Percentiles rank a stretch among this genome's conserved stretches.
These are phyloP conservation scores for Amanita rimosa DNA, from an alignment of 768 basidiomycete species.

Conservation along the genomic window DNA sequence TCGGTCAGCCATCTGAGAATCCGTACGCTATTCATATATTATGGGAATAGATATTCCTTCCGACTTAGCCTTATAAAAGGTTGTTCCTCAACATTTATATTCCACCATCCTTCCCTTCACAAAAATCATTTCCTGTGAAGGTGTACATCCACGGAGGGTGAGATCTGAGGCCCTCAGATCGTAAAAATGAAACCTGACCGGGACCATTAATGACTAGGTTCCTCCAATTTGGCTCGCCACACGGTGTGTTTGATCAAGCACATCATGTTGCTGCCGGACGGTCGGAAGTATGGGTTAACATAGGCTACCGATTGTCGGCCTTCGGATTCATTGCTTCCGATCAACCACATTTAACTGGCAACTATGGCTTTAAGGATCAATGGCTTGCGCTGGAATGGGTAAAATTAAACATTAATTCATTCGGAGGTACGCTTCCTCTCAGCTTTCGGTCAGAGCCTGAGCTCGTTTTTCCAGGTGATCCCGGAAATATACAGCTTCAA, in stretches of 20 bases:
- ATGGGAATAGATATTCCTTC: background rate
- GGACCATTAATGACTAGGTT: constrained; percentile 38
- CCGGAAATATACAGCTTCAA: constrained; percentile 45
- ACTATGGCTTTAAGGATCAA: constrained; percentile 80
- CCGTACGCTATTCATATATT: constrained; percentile 35
- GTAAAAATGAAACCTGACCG: background rate
- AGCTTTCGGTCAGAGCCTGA: background rate
- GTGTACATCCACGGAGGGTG: constrained; percentile 76
- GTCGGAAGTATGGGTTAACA: constrained; percentile 64
- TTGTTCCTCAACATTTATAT: constrained; percentile 55
- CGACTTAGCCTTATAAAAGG: constrained; percentile 19
- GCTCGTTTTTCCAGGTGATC: constrained; percentile 32
- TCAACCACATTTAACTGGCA: constrained; percentile 49
- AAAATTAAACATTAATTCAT: constrained; percentile 49
- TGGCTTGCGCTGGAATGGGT: constrained; percentile 74
- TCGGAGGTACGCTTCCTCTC: constrained; percentile 41
- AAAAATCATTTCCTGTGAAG: constrained; percentile 46
- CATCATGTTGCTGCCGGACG: constrained; percentile 56
- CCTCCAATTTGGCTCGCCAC: constrained; percentile 71
- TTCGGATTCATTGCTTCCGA: constrained; percentile 70
- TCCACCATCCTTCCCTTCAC: constrained; percentile 39
- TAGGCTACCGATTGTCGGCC: constrained; percentile 66
- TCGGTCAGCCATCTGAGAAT: constrained; percentile 60
- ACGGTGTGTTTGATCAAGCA: constrained; percentile 45
- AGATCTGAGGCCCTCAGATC: constrained; percentile 5